Percentiles rank a stretch among this genome's conserved stretches.
Evolutionary conservation across 306 rosid species (phyloP).

Genomic region (Lupinus albus): DNA sequence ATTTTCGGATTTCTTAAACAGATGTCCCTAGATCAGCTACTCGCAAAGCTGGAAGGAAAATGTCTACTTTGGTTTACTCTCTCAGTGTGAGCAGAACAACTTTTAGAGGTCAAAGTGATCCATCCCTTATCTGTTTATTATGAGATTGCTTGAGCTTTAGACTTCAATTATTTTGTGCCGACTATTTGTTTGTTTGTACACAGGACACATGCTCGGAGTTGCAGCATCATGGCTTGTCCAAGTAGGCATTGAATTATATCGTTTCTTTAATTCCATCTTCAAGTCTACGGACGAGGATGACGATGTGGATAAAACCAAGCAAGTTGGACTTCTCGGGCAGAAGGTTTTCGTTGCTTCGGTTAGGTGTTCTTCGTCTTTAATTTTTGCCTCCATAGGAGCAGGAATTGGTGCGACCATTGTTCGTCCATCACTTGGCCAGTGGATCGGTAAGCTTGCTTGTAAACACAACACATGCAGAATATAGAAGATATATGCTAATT

Average conservation of each 20-base stretch:
- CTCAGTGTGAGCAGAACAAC: constrained; percentile 70
- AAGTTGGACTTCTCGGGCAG: constrained; percentile 53
- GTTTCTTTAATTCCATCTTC: constrained; percentile 40
- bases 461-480: not conserved
- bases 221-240: constrained; percentile 90
- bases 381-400: constrained; percentile 84
- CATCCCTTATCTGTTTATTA: not conserved
- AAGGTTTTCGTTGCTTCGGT: constrained; percentile 56
- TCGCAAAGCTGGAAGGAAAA: constrained; percentile 73
- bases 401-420: constrained; percentile 74
- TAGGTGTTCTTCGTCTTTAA: constrained; percentile 66
- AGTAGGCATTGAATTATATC: constrained; percentile 72
- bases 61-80: constrained; percentile 67
- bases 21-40: constrained; percentile 80
- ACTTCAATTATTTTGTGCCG: constrained; percentile 32
- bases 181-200: constrained; percentile 14
- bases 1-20: constrained; percentile 38
- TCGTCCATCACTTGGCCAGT: constrained; percentile 79
- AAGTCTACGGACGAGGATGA: constrained; percentile 46
- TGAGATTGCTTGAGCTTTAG: constrained; percentile 35
- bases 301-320: constrained; percentile 42
- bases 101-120: constrained; percentile 61
- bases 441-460: constrained; percentile 66
- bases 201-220: constrained; percentile 89
- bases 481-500: too few species aligned